Evolutionary conservation across 176 grass and related monocot genomes (phyloP).

Genomic region (Cenchrus fungigraminus): DNA sequence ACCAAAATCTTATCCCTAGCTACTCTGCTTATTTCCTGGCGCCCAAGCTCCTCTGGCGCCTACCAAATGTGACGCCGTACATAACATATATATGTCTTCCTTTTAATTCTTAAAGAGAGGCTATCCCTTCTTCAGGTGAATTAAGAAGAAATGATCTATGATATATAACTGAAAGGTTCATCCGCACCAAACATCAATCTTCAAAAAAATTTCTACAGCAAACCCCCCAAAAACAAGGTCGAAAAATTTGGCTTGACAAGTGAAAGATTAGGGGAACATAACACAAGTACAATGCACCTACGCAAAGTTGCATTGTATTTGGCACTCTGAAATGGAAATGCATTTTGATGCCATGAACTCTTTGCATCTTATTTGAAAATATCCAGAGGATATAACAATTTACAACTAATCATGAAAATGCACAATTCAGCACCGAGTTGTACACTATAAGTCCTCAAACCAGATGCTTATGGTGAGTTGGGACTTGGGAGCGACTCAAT

Average conservation of each 20-base stretch:
- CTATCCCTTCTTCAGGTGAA: not conserved
- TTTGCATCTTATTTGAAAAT: not conserved
- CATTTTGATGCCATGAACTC: not conserved
- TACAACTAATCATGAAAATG: no score
- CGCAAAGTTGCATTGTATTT: not conserved
- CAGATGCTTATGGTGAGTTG: not conserved
- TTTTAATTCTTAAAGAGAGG: not conserved
- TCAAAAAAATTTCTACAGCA: not conserved
- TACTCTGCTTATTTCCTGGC: no score
- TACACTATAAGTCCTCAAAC: not conserved
- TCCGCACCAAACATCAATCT: not conserved
- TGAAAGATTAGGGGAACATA: not conserved
- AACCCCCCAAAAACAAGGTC: not conserved
- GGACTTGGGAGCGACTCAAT: not conserved
- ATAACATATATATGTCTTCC: not conserved
- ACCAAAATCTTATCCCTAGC: no score
- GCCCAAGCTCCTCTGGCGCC: no score
- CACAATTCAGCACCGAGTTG: not conserved
- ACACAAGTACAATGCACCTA: not conserved
- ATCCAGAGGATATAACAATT: not conserved
- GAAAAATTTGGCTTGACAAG: not conserved
- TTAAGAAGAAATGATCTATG: not conserved
- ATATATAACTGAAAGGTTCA: not conserved
- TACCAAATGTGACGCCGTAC: no score
- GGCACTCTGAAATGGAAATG: not conserved